Base-by-base conservation (phyloP, 1,284 basidiomycete genomes). In the Ceratorhiza oryzae-sativae region DNA sequence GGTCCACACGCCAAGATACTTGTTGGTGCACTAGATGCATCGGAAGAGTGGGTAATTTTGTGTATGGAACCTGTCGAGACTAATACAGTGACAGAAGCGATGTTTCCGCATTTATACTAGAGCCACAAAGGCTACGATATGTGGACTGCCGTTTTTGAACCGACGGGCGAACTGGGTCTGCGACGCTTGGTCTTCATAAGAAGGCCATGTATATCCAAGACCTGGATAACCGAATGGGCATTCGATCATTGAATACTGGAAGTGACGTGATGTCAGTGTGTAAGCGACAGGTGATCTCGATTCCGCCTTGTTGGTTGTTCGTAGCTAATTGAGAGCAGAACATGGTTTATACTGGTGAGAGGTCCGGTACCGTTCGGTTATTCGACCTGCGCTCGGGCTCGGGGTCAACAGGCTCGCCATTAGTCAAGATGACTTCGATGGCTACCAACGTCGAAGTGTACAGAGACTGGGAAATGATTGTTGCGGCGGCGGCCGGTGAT, bases 181-280 rank as follows among this genome's bases (percentile, higher is more conserved):
- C 67, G 10, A 70, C 55, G 5, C 55, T 70, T n/a, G 67, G 67
- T 1, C 42, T 70, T 1, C 67, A 70, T 23, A 45, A 42, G 10
- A 70, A 70, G 23, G 67, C 67, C 8, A 70, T 70, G 67, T 42
- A 58, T 25, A 56, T 70, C 41, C 67, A 70, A 45, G 67, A 70
- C 23, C 27, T 70, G 6, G 67, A 70, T 27, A 70, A 70, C 30
- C 39, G 67, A 39, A 70, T 70, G 67, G 46, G 67, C 20, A 70
- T 27, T 45, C 67, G 67, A 13, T 46, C 36, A 9, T 36, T 70
- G 55, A 55, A 70, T 18, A 70, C 67, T 15, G 67, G 67, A 18
- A 70, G 67, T 25, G 67, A 70, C 32, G 67, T 70, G 20, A 59
- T 70, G 67, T 18, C 53, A 23, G 49, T 70, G 59, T 70, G 67